Evolutionary conservation across 2,329 filamentous ascomycete species (phyloP), one percentile per base, ranked within the genome.

Genomic region (Sclerotinia glacialis): DNA sequence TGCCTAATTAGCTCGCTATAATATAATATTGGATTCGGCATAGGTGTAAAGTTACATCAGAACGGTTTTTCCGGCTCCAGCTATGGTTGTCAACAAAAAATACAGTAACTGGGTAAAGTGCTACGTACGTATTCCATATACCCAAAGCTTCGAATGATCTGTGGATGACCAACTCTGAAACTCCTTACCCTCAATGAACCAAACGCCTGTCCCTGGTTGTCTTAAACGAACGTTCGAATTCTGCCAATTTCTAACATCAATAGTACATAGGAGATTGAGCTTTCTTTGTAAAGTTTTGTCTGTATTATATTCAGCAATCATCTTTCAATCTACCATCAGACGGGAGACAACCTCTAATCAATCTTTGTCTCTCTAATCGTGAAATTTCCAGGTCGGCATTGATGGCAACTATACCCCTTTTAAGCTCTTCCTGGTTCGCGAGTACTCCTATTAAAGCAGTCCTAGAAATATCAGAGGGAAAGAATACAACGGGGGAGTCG

Each of bases 41-140:
- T 18, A 14, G 23, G 8, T 12, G 11, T 12, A 18, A 18, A 23
- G 49, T 40, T 67, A 67, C 60, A 67, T 62, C 37, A 73, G 54
- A 31, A 71, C 47, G 2, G 69, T 72, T 56, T 71, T 73, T 14
- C 71, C 69, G 3, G 71, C 69, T 9, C 70, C 68, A 34, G 71
- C 68, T 71, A 46, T 5, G 6, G 16, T 18, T 47, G 8, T 44
- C 7, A 60, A 21, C 42, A 4, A 21, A 12, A n/a, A 21, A 14
- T 46, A 11, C 37, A 26, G 23, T 18, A 28, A 44, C 9, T 40
- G n/a, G 18, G 12, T 11, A 9, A 26, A 34, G 3, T 44, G 1
- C 2, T 31, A 47, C 70, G 52, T 67, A 71, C 70, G 62, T 44
- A 73, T 73, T 8, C 69, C 70, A 61, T 68, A 42, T 7, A 72